These are phyloP conservation scores for Stemphylium beticola DNA, from an alignment of 2,329 filamentous ascomycete genomes.

Conservation along the genomic window DNA sequence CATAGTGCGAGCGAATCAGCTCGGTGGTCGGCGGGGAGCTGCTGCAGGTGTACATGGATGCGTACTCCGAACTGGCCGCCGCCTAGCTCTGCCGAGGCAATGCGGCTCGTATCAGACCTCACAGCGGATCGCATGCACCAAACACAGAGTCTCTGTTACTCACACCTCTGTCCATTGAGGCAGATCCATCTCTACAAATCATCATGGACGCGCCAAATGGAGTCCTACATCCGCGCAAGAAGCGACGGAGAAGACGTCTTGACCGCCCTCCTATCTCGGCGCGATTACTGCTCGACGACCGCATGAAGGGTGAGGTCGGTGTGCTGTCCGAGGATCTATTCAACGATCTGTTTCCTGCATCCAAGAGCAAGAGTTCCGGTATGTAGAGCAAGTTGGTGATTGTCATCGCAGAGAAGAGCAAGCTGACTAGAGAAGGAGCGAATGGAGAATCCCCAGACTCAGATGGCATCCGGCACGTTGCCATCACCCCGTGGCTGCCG, in stretches of 20 bases:
- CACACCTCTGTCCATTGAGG: conserved; percentile 17
- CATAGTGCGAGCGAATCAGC: conserved; percentile 1
- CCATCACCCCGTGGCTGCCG: conserved; percentile 76
- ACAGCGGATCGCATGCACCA: conserved; percentile 19
- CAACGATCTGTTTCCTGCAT: conserved; percentile 73
- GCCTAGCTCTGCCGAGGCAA: conserved; percentile 31
- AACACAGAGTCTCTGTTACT: conserved; percentile 20
- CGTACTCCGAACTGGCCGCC: conserved; percentile 5
- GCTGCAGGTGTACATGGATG: not conserved
- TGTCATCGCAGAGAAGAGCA: not conserved
- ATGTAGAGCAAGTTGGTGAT: conserved; percentile 2
- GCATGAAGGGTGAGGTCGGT: conserved; percentile 83
- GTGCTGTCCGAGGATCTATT: conserved; percentile 87
- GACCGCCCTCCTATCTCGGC: conserved; percentile 80
- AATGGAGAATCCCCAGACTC: conserved; percentile 13
- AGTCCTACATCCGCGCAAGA: conserved; percentile 52
- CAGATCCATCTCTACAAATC: conserved; percentile 1
- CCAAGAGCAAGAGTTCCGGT: conserved; percentile 28
- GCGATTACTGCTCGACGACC: conserved; percentile 82
- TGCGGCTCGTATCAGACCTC: conserved; percentile 10
- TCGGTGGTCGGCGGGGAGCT: conserved; percentile 3
- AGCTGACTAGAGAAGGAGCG: conserved; percentile 11
- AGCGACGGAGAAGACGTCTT: conserved; percentile 59
- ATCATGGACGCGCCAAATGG: conserved; percentile 44
- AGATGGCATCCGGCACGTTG: conserved; percentile 62